Base-by-base conservation (phyloP, 23 red algal species). In the Gracilaria vermiculophylla region DNA sequence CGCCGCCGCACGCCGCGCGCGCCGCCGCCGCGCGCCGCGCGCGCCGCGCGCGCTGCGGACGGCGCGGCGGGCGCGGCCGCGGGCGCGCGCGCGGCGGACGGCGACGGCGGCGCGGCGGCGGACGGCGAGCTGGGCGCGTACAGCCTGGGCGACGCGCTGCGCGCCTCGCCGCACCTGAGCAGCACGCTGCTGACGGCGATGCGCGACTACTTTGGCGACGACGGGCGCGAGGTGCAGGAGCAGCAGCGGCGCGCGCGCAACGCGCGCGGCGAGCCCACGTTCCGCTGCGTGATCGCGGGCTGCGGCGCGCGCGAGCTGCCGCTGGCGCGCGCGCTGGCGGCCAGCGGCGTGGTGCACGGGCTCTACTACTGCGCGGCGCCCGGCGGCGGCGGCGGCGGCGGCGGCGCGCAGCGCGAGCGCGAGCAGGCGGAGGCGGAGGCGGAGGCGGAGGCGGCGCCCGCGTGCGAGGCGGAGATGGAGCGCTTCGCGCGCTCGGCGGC, bases 121-220 rank as follows among this genome's bases (percentile, higher is more conserved):
- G 2, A 1, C 7, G 2, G 34, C 53, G 69, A 72, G 15, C 69
- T 69, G 47, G 61, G 31, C n/a, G 69, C 69, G 69, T 78, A 88
- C 49, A 88, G 72, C 53, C 21, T 88, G 10, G 81, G n/a, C 12
- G 81, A 85, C 39, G 53, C 81, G 3, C 28, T 85, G 5, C 50
- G 73, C 24, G 84, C 77, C 39, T 76, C 69, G 69, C 84, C 84
- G n/a, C 47, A 76, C 13, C 58, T 77, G 47, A 88, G 66, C 67
- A 77, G 69, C 69, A 88, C 84, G 42, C 54, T 88, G 24, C 42
- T 91, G 40, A 81, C 43, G 21, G 87, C 87, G 20, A 91, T 91
- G 87, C 75, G 87, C 17, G 87, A 91, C 27, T 91, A 91, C 62
- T 91, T 91, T 62, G 87, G 87, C 28, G 87, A 91, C 75, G 87